These are phyloP conservation scores for Plasmopara halstedii DNA, from an alignment of 352 stramenopile genomes.

Conservation along the genomic window DNA sequence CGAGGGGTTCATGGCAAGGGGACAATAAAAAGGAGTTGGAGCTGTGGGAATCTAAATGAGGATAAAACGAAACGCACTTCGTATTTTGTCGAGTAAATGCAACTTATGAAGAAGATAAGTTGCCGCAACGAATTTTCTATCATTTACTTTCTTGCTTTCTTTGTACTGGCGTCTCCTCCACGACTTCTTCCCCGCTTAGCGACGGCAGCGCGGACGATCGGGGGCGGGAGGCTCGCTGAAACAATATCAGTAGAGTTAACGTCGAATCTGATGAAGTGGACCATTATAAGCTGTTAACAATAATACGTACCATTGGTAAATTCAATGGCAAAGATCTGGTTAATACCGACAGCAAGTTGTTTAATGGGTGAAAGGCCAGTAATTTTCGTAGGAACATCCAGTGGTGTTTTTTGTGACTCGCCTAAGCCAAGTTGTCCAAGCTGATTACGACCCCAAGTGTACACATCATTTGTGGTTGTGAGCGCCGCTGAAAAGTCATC, in stretches of 20 bases:
- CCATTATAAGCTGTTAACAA: not conserved
- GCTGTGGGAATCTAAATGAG: slow-evolving; percentile 11
- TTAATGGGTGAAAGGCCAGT: slow-evolving; percentile 43
- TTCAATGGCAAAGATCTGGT: slow-evolving; percentile 73
- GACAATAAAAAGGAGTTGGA: not conserved
- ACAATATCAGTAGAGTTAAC: not conserved
- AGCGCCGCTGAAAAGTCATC: slow-evolving; percentile 64
- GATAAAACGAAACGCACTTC: slow-evolving; percentile 4
- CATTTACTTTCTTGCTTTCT: slow-evolving; percentile 32
- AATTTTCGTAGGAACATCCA: slow-evolving; percentile 50
- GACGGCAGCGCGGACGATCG: slow-evolving; percentile 12
- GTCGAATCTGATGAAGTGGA: not conserved
- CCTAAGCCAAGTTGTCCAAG: slow-evolving; percentile 63
- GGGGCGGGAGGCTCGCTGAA: slow-evolving; percentile 44
- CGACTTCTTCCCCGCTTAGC: slow-evolving; percentile 17
- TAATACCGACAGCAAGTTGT: slow-evolving; percentile 55
- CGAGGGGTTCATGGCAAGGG: slow-evolving; percentile 32
- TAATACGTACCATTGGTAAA: slow-evolving; percentile 53
- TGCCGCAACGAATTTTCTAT: slow-evolving; percentile 1
- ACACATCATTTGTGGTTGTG: slow-evolving; percentile 43
- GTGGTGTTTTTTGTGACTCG: slow-evolving; percentile 18
- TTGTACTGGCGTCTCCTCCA: slow-evolving; percentile 8
- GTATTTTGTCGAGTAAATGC: slow-evolving; percentile 6
- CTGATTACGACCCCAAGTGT: slow-evolving; percentile 66
- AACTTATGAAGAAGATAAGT: slow-evolving; percentile 11